phyloP scores from a whole-genome alignment of 2,329 filamentous ascomycete species.

The Colletotrichum spinosum region DNA sequence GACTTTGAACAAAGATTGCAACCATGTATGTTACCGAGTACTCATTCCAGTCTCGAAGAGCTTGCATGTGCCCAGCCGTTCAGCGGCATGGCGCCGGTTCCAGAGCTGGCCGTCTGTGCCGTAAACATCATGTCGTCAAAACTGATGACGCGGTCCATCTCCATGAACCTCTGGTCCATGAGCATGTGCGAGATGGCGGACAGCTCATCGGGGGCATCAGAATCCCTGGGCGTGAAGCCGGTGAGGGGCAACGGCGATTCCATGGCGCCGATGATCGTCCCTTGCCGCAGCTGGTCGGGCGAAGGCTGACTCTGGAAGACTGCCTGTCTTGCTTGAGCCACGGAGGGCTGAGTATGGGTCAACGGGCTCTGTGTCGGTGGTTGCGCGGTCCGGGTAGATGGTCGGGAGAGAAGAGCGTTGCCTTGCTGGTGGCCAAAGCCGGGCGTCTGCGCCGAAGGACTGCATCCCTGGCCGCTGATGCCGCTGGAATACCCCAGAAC shows the following conservation, averaged over 20 bases:
- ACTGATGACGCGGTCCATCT: slow-evolving; percentile 48
- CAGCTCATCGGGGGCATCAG: slow-evolving; percentile 40
- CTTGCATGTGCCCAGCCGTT: slow-evolving; percentile 28
- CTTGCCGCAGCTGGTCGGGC: slow-evolving; percentile 15
- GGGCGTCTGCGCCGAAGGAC: slow-evolving; percentile 21
- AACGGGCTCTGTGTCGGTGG: not conserved
- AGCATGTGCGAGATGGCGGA: slow-evolving; percentile 46
- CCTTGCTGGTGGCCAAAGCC: slow-evolving; percentile 29
- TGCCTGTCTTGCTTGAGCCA: not conserved
- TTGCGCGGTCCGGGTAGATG: not conserved
- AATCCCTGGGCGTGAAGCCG: slow-evolving; percentile 13
- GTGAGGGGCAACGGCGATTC: slow-evolving; percentile 19
- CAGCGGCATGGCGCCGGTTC: slow-evolving; percentile 10
- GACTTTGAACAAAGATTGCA: slow-evolving; percentile 1
- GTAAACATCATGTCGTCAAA: slow-evolving; percentile 51
- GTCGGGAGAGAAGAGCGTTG: slow-evolving; percentile 18
- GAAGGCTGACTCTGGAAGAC: slow-evolving; percentile 16
- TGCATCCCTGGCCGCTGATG: slow-evolving; percentile 23
- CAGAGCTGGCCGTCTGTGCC: slow-evolving; percentile 26
- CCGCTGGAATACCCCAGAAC: slow-evolving; percentile 39
- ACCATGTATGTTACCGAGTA: not conserved
- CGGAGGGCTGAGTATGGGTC: not conserved
- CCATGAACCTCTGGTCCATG: slow-evolving; percentile 47
- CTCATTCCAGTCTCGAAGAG: slow-evolving; percentile 19
- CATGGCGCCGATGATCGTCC: slow-evolving; percentile 19